phyloP scores from a whole-genome alignment of 2,329 filamentous ascomycete genomes.

The Nemania sp. region DNA sequence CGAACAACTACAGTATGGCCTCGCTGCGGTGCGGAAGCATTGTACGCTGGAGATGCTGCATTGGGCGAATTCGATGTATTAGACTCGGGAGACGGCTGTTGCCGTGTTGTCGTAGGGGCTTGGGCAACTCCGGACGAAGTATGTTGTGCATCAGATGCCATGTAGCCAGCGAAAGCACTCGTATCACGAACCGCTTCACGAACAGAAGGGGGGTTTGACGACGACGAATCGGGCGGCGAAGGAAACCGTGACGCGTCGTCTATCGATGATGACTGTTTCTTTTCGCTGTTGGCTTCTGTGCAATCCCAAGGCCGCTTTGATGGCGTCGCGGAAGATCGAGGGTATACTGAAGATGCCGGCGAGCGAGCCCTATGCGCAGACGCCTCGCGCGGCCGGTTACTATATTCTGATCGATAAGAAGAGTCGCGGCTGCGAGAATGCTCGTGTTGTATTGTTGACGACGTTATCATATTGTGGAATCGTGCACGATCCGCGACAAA shows the following conservation, averaged over 20 bases:
- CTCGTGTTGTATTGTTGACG: constrained; percentile 59
- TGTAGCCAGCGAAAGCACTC: constrained; percentile 56
- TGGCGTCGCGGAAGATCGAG: constrained; percentile 46
- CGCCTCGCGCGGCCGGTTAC: constrained; percentile 50
- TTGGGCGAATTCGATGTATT: constrained; percentile 45
- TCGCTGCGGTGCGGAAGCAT: constrained; percentile 54
- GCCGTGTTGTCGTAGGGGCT: constrained; percentile 44
- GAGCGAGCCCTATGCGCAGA: constrained; percentile 44
- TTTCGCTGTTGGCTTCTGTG: constrained; percentile 41
- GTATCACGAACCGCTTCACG: constrained; percentile 57
- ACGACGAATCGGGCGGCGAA: constrained; percentile 67
- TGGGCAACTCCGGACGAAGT: constrained; percentile 44
- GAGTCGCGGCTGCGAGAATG: constrained; percentile 62
- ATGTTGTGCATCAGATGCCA: constrained; percentile 59
- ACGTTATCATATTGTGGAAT: constrained; percentile 77
- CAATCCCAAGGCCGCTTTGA: constrained; percentile 50
- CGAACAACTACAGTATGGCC: constrained; percentile 79
- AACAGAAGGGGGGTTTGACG: constrained; percentile 57
- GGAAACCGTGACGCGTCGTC: constrained; percentile 63
- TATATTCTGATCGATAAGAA: constrained; percentile 55
- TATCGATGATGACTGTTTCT: constrained; percentile 46
- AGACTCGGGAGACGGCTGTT: constrained; percentile 50
- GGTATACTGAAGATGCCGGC: constrained; percentile 41
- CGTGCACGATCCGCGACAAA: constrained; percentile 78
- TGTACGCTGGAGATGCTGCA: constrained; percentile 49